A percentile compares a stretch with the other conserved stretches of the same genome.
Conservation (phyloP, 495 filamentous ascomycete genomes). For the Podospora fimiseda region DNA sequence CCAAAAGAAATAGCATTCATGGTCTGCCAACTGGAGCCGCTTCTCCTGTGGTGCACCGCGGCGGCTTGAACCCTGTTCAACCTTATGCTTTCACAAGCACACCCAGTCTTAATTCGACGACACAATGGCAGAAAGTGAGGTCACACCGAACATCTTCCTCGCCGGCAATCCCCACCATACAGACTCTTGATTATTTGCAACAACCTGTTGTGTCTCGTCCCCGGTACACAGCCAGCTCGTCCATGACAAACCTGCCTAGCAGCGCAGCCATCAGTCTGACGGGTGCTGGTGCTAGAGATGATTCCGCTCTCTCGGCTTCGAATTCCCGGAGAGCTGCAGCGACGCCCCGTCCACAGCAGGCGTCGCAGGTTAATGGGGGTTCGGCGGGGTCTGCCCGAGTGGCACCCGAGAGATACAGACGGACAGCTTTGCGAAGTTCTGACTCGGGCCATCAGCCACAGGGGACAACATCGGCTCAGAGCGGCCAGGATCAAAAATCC, state of each 20-base stretch:
- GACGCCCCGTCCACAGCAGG: constrained; percentile 25
- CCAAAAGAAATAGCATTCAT: constrained; percentile 60
- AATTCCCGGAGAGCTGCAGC: constrained; percentile 21
- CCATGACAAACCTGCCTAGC: constrained; percentile 39
- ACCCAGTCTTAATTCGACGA: constrained; percentile 54
- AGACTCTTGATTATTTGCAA: constrained; percentile 41
- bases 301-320: constrained; percentile 23
- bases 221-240: constrained; percentile 55
- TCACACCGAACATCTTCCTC: constrained; percentile 63
- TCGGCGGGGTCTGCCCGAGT: constrained; percentile 34
- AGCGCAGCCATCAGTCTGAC: constrained; percentile 15
- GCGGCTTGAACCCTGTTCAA: constrained; percentile 63
- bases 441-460: constrained; percentile 33
- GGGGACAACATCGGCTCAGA: constrained; percentile 24
- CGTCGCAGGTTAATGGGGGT: constrained; percentile 22
- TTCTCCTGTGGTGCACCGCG: constrained; percentile 58
- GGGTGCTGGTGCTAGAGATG: constrained; percentile 24
- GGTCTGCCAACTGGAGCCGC: constrained; percentile 42
- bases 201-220: constrained; percentile 40
- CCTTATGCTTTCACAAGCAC: constrained; percentile 82
- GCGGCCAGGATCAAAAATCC: constrained; percentile 23
- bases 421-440: constrained; percentile 37
- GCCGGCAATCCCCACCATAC: constrained; percentile 51
- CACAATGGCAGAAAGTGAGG: constrained; percentile 60
- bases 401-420: constrained; percentile 51